Percentiles rank a stretch among this genome's conserved stretches.
Evolutionary conservation across 1,284 basidiomycete species (phyloP).

Genomic region (Tetrapyrgos nigripes): DNA sequence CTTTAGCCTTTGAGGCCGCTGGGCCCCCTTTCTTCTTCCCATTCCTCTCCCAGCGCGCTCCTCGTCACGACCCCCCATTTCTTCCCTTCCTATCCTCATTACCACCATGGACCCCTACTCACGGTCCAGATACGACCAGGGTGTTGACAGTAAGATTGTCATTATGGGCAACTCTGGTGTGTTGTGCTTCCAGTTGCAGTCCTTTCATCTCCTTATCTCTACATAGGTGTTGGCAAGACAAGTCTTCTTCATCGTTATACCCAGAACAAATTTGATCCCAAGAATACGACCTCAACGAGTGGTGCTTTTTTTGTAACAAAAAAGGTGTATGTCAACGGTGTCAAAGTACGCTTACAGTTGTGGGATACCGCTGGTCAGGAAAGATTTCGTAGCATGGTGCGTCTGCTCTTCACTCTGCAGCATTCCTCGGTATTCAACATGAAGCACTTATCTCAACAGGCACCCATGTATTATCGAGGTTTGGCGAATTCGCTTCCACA

Average conservation of each 20-base stretch:
- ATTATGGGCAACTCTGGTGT: conserved; percentile 94
- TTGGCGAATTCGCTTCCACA: conserved; percentile 15
- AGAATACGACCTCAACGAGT: conserved; percentile 89
- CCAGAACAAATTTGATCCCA: conserved; percentile 87
- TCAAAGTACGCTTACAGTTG: conserved; percentile 85
- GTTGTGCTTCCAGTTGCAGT: conserved; percentile 25
- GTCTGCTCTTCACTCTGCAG: conserved; percentile 34
- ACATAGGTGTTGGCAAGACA: conserved; percentile 90
- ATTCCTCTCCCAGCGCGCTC: conserved; percentile 26
- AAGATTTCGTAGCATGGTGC: conserved; percentile 91
- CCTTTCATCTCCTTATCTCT: conserved; percentile 10
- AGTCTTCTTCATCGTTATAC: conserved; percentile 94
- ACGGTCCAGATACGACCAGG: conserved; percentile 72
- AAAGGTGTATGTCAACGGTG: conserved; percentile 88
- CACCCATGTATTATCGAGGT: conserved; percentile 98
- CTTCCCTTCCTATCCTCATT: conserved; percentile 32
- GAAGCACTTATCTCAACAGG: conserved; percentile 51
- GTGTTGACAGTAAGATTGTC: conserved; percentile 96
- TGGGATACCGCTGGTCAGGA: conserved; percentile 99
- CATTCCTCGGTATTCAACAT: conserved; percentile 20
- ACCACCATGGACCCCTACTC: conserved; percentile 63
- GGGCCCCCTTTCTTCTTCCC: conserved; percentile 26
- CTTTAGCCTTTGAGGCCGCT: conserved; percentile 20
- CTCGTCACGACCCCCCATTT: conserved; percentile 39
- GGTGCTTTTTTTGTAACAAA: conserved; percentile 96